Conservation (phyloP, 2,329 filamentous ascomycete species). For the Colletotrichum brevisporum region DNA sequence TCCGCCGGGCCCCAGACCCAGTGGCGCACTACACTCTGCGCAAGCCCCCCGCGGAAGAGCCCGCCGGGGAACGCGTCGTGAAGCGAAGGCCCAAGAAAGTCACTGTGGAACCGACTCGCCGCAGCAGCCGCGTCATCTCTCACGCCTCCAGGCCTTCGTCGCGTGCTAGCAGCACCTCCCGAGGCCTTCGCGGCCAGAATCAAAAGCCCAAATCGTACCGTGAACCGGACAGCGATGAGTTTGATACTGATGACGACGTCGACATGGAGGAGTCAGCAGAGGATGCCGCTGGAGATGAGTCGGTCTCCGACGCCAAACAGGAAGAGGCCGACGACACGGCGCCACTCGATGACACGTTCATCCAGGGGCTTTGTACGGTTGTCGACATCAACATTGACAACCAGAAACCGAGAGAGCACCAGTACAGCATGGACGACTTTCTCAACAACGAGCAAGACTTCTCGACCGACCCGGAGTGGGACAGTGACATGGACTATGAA, state of each 20-base stretch:
- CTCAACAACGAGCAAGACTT: slow-evolving; percentile 69
- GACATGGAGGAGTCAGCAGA: slow-evolving; percentile 19
- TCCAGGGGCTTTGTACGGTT: slow-evolving; percentile 79
- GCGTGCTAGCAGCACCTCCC: slow-evolving; percentile 47
- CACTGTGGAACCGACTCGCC: slow-evolving; percentile 48
- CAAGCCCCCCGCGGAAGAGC: background rate
- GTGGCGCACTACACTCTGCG: slow-evolving; percentile 44
- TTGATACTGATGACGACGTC: slow-evolving; percentile 46
- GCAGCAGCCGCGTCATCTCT: slow-evolving; percentile 54
- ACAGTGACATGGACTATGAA: slow-evolving; percentile 68
- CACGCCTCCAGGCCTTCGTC: slow-evolving; percentile 45
- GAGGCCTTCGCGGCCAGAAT: slow-evolving; percentile 42
- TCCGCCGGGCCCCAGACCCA: slow-evolving; percentile 63
- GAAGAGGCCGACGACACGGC: slow-evolving; percentile 15
- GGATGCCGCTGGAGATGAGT: slow-evolving; percentile 33
- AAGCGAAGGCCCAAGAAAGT: slow-evolving; percentile 35
- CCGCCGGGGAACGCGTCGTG: background rate
- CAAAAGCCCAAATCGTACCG: slow-evolving; percentile 52
- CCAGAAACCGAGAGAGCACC: slow-evolving; percentile 77
- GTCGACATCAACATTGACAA: slow-evolving; percentile 84
- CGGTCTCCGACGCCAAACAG: slow-evolving; percentile 38
- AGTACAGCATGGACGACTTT: slow-evolving; percentile 81
- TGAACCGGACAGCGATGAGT: slow-evolving; percentile 63
- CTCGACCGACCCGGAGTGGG: slow-evolving; percentile 70
- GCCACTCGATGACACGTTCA: slow-evolving; percentile 47